Conservation (phyloP, 2,329 filamentous ascomycete genomes). For the Cladosporium oxysporum region DNA sequence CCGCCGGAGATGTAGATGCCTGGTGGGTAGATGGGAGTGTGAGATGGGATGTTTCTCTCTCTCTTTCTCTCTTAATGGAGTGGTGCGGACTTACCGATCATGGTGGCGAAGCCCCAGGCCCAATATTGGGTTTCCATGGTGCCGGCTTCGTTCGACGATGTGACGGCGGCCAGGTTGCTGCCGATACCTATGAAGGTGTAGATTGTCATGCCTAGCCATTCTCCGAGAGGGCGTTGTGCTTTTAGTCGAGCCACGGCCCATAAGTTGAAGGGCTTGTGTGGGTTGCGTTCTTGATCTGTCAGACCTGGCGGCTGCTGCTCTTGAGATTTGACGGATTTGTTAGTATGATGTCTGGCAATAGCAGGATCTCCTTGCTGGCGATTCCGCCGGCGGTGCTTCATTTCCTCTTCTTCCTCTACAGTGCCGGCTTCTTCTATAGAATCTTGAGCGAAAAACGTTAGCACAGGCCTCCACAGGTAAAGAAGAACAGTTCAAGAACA, state of each 20-base stretch:
- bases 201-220: slow-evolving; percentile 54
- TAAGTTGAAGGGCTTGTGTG: slow-evolving; percentile 33
- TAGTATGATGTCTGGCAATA: not conserved
- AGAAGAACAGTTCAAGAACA: no score
- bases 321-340: not conserved
- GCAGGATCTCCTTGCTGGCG: not conserved
- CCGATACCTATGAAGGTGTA: slow-evolving; percentile 29
- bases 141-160: slow-evolving; percentile 38
- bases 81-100: slow-evolving; percentile 34
- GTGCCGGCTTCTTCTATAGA: slow-evolving; percentile 19
- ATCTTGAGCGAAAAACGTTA: not conserved
- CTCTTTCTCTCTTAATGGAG: no score
- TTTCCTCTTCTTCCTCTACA: slow-evolving; percentile 12
- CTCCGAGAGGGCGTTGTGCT: slow-evolving; percentile 63
- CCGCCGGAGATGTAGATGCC: slow-evolving; percentile 46
- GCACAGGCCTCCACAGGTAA: not conserved
- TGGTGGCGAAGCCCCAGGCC: slow-evolving; percentile 57
- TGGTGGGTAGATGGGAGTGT: slow-evolving; percentile 22
- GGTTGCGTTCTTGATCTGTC: not conserved
- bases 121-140: slow-evolving; percentile 31
- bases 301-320: not conserved
- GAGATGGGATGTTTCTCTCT: not conserved
- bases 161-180: slow-evolving; percentile 40
- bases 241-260: slow-evolving; percentile 57
- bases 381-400: slow-evolving; percentile 9